Evolutionary conservation across 176 grass and related monocot species (phyloP), one percentile per base, ranked within the genome.

Genomic region (Eremochloa ophiuroides): DNA sequence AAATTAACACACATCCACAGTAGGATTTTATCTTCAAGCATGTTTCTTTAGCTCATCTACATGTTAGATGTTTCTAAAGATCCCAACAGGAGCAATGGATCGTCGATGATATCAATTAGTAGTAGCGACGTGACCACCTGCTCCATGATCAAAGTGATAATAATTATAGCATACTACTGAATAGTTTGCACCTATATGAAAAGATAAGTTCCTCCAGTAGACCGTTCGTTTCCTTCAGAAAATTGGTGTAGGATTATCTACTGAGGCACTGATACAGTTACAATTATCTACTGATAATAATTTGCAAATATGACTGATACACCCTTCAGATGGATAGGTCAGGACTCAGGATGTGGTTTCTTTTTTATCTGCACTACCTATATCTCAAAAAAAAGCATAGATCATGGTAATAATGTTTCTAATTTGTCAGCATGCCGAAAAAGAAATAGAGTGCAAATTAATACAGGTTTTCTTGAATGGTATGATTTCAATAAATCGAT

Each of bases 31-130:
- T 50, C 28, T 42, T 20, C 26, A 48, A 47, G 51, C 42, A 69
- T 68, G 41, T 51, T 74, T 75, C 12, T 84, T 80, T 63, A 75
- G 61, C 22, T 63, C 47, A 80, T 74, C 29, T 84, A 50, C 39
- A 42, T 69, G 48, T 27, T 20, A 81, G 53, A 76, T 85, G 64
- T 81, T 89, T 56, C 55, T 29, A 85, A 89, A 85, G 64, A 81
- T 64, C 42, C 82, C 43, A 85, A 64, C 87, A 81, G 3, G 35
- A 71, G 5, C 4, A 53, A 62, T 80, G 48, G 62, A 66, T 31
- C 61, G 62, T 85, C 34, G 82, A 69, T 62, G 70, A 46, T 25
- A 53, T 38, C 27, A 66, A 68, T 53, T 23, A 43, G 30, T 74
- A 86, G 38, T 22, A 67, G 74, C 66, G 66, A 34, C 65, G 67